These are phyloP conservation scores for Fusarium anguioides DNA, from an alignment of 2,329 filamentous ascomycete species.

Conservation along the genomic window DNA sequence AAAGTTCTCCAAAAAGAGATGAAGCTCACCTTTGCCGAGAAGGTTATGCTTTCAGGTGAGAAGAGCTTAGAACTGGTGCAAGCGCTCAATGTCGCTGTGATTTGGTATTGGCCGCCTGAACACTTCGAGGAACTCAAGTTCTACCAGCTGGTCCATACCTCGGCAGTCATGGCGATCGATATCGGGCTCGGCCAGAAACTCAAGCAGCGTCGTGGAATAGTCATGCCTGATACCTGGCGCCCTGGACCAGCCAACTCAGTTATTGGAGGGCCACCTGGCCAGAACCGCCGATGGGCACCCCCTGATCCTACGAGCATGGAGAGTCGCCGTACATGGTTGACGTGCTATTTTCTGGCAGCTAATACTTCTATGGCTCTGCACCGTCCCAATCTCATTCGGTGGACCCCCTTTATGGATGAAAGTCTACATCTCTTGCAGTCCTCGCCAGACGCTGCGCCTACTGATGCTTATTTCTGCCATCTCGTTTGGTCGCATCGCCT, in stretches of 20 bases:
- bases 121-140: conserved; percentile 89
- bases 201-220: conserved; percentile 33
- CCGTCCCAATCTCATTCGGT: conserved; percentile 69
- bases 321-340: conserved; percentile 67
- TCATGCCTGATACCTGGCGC: conserved; percentile 49
- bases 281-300: conserved; percentile 50
- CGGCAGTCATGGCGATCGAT: conserved; percentile 84
- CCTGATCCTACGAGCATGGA: conserved; percentile 67
- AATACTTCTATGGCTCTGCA: conserved; percentile 72
- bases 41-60: conserved; percentile 77
- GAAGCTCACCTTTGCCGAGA: conserved; percentile 78
- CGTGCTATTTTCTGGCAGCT: conserved; percentile 68
- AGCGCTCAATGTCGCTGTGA: conserved; percentile 76
- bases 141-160: conserved; percentile 86
- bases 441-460: conserved; percentile 65
- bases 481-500: conserved; percentile 70
- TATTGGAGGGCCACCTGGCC: conserved; percentile 40
- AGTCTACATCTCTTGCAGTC: conserved; percentile 66
- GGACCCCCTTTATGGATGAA: conserved; percentile 70
- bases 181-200: conserved; percentile 73
- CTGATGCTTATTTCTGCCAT: conserved; percentile 68
- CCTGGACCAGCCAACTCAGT: conserved; percentile 44
- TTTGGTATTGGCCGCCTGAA: conserved; percentile 88
- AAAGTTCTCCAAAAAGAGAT: conserved; percentile 73
- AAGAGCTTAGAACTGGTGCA: conserved; percentile 88